Evolutionary conservation across 169 alveolate genomes (phyloP), one percentile per base, ranked within the genome.

Genomic region (Plasmodium cynomolgi): DNA sequence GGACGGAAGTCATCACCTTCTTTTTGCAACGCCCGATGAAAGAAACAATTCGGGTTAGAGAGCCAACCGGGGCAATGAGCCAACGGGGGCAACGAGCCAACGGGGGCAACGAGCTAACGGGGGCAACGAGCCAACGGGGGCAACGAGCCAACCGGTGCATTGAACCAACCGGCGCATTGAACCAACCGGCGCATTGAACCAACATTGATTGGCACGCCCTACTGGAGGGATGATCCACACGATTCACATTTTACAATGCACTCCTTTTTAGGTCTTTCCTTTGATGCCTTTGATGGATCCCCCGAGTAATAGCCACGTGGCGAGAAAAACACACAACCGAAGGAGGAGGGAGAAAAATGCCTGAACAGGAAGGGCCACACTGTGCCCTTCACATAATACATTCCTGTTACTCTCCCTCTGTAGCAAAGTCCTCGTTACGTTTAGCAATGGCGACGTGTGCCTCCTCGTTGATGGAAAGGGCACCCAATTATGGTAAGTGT

Each of bases 361-460:
- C 11, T 77, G n/a, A 39, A 15, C 23, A 84, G n/a, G 54, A 8
- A 4, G 47, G 9, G 39, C 39, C 62, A 20, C 23, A 29, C 17
- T 56, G 20, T 23, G 23, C 26, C 15, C 37, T 82, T 75, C 62
- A 33, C 37, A 23, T 33, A 6, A 68, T 68, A 15, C n/a, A 15
- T 34, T n/a, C 83, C 26, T 39, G 0, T 75, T 34, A 1, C 34
- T 11, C 47, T 7, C 15, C 41, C 11, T 33, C 68, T 50, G 62
- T 68, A 88, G 94, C 17, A 79, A 77, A 88, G 83, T 88, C 13
- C 77, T 81, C 74, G 75, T 80, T 23, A 37, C 94, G 37, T 88
- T 88, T 33, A 88, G 94, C 54, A 88, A 88, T 88, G 94, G 94
- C 15, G 94, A 88, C 50, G 71, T 88, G 47, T 88, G 75, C 15